Conservation (phyloP, 495 filamentous ascomycete species). For the Xylaria telfairii region DNA sequence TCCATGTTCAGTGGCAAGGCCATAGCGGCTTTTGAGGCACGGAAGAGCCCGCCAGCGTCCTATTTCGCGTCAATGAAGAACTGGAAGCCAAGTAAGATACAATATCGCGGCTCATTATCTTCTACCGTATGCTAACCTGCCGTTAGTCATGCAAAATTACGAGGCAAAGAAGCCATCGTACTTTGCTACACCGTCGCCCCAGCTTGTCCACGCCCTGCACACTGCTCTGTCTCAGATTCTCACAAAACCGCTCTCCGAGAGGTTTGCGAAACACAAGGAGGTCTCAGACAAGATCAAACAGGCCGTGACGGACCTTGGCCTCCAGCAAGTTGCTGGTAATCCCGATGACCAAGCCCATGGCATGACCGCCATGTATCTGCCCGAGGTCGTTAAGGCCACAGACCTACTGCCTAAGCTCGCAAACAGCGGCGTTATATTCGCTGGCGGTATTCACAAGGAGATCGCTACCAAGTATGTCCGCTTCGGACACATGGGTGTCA, state of each 20-base stretch:
- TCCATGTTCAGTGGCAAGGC: conserved; percentile 89
- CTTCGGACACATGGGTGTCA: conserved; percentile 95
- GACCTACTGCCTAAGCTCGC: conserved; percentile 85
- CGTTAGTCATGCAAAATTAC: conserved; percentile 92
- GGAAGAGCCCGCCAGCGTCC: conserved; percentile 77
- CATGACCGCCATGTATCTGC: conserved; percentile 97
- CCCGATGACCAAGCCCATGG: conserved; percentile 92
- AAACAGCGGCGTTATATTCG: conserved; percentile 92
- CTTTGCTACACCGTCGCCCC: conserved; percentile 94
- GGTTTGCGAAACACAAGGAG: conserved; percentile 78
- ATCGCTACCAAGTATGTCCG: conserved; percentile 64
- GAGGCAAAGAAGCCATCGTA: conserved; percentile 96
- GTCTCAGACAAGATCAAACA: conserved; percentile 84
- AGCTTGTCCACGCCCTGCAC: conserved; percentile 92
- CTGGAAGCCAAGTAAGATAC: conserved; percentile 80
- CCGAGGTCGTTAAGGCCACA: conserved; percentile 76
- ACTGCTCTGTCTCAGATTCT: conserved; percentile 91
- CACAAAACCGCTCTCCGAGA: conserved; percentile 72
- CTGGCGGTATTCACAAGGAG: conserved; percentile 90
- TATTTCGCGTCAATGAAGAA: conserved; percentile 98
- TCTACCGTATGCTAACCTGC: conserved; percentile 7
- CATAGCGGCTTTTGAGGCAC: conserved; percentile 77
- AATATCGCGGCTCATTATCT: not conserved
- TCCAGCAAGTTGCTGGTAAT: conserved; percentile 83
- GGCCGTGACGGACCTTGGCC: conserved; percentile 74